Evolutionary conservation across 1,284 basidiomycete genomes (phyloP).

Genomic region (Rhodotorula sp.): DNA sequence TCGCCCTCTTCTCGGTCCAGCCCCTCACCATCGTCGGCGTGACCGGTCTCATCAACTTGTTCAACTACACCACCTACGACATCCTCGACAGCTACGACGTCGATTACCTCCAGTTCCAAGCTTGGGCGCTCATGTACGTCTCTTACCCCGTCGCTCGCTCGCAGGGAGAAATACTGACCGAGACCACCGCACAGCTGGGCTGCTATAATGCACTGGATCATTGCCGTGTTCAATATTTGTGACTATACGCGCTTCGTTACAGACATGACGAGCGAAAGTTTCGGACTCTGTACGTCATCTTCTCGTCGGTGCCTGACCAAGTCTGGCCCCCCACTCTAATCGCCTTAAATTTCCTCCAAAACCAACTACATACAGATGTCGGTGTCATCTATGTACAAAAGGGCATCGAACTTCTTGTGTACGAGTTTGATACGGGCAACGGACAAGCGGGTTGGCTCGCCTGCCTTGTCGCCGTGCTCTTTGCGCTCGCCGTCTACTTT

Average conservation of each 20-base stretch:
- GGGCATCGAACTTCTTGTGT: conserved; percentile 50
- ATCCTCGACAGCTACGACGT: conserved; percentile 64
- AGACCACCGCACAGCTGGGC: conserved; percentile 68
- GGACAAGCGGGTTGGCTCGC: conserved; percentile 50
- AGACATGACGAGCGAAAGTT: conserved; percentile 81
- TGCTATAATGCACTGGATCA: conserved; percentile 86
- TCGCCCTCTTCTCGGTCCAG: conserved; percentile 84
- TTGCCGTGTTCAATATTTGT: conserved; percentile 68
- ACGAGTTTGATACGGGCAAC: conserved; percentile 31
- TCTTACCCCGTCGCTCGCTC: not conserved
- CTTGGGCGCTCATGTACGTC: conserved; percentile 46
- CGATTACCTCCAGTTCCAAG: conserved; percentile 70
- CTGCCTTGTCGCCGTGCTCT: conserved; percentile 52
- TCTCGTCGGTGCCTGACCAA: no score
- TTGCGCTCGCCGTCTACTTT: conserved; percentile 51
- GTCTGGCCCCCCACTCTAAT: not conserved
- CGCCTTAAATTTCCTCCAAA: no score
- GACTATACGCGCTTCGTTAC: conserved; percentile 67
- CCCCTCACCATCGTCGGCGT: conserved; percentile 92
- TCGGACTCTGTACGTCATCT: conserved; percentile 38
- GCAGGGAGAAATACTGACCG: not conserved
- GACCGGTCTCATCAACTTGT: conserved; percentile 68
- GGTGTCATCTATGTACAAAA: conserved; percentile 52
- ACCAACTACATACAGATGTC: conserved; percentile 63
- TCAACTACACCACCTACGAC: conserved; percentile 85